Evolutionary conservation across 2,329 filamentous ascomycete species (phyloP).

Genomic region (Xylariomycetidae sp.): DNA sequence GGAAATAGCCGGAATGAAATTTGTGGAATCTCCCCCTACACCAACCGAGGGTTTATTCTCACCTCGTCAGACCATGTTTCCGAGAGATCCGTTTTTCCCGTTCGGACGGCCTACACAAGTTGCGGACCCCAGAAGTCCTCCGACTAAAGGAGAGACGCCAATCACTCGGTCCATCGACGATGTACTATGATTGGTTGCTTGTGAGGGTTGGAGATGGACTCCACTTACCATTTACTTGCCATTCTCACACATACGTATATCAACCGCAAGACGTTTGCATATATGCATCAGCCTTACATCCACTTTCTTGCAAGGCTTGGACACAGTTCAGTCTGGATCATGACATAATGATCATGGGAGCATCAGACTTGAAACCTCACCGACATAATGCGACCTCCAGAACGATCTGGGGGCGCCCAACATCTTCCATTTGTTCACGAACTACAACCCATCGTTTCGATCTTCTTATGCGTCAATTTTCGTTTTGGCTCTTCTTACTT

Average conservation of each 20-base stretch:
- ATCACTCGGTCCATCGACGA: constrained; percentile 77
- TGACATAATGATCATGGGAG: too few species aligned
- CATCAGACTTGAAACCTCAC: too few species aligned
- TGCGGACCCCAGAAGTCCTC: constrained; percentile 68
- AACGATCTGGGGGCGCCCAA: not conserved
- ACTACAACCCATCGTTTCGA: constrained; percentile 13
- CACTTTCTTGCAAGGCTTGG: too few species aligned
- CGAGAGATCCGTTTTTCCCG: constrained; percentile 47
- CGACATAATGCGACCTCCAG: constrained; percentile 3
- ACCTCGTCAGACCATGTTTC: constrained; percentile 47
- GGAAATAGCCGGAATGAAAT: constrained; percentile 44
- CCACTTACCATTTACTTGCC: too few species aligned
- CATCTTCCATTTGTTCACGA: constrained; percentile 11
- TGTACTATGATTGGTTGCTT: constrained; percentile 50
- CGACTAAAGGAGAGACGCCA: constrained; percentile 67
- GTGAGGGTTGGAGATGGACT: too few species aligned
- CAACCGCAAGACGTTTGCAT: not conserved
- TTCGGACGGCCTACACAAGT: constrained; percentile 48
- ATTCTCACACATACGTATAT: too few species aligned
- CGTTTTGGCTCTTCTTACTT: constrained; percentile 15
- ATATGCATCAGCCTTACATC: too few species aligned
- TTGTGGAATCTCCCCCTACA: constrained; percentile 48
- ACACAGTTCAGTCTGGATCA: too few species aligned
- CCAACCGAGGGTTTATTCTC: constrained; percentile 51
- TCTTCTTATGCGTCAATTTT: too few species aligned